Evolutionary conservation across 1,139 yeast species (phyloP).

Genomic region (Pichia kudriavzevii): DNA sequence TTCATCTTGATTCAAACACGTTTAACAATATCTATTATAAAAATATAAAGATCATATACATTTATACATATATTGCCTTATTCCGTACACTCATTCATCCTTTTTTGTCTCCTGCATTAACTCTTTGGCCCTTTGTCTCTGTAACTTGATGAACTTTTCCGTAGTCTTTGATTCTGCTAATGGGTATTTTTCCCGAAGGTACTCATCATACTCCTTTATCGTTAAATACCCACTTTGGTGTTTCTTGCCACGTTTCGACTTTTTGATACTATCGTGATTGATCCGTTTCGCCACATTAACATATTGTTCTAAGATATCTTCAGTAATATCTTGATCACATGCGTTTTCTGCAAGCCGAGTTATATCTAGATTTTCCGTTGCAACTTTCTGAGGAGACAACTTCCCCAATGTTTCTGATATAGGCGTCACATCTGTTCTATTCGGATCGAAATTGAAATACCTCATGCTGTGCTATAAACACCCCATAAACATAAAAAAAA

Average conservation of each 20-base stretch:
- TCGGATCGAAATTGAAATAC: slow-evolving; percentile 18
- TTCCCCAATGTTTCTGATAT: slow-evolving; percentile 13
- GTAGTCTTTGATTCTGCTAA: slow-evolving; percentile 13
- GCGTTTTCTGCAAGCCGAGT: background rate
- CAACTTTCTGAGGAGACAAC: slow-evolving; percentile 8
- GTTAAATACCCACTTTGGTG: background rate
- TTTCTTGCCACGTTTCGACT: background rate
- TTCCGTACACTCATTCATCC: too few relatives aligned
- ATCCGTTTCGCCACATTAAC: slow-evolving; percentile 25
- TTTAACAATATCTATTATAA: too few relatives aligned
- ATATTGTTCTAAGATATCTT: slow-evolving; percentile 32
- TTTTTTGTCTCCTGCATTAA: slow-evolving; percentile 5
- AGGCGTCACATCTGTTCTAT: slow-evolving; percentile 12
- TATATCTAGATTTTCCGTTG: slow-evolving; percentile 15
- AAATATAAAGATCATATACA: too few relatives aligned
- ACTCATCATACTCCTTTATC: slow-evolving; percentile 18
- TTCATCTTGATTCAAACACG: too few relatives aligned
- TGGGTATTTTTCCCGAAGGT: slow-evolving; percentile 12
- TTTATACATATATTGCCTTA: too few relatives aligned
- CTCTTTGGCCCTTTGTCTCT: slow-evolving; percentile 30
- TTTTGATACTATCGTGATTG: slow-evolving; percentile 3
- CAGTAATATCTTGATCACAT: slow-evolving; percentile 18
- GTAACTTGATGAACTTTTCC: slow-evolving; percentile 28
- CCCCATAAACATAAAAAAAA: too few relatives aligned
- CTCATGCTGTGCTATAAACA: slow-evolving; percentile 7